Conservation (phyloP, 2,329 filamentous ascomycete genomes). For the Zalaria sp. region DNA sequence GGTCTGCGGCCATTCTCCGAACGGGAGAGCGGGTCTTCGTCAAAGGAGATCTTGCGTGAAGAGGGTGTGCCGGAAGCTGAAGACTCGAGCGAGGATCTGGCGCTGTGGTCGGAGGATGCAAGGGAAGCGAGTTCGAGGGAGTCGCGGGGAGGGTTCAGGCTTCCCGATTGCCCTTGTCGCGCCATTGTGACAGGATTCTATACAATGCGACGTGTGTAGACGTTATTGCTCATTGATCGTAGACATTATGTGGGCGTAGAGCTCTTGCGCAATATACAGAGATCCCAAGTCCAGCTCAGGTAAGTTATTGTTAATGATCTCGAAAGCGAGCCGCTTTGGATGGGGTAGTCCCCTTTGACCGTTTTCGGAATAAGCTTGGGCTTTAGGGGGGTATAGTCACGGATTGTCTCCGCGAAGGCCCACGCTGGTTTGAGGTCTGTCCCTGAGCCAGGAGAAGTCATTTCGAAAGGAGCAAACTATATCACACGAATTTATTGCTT, state of each 20-base stretch:
- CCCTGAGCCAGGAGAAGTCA: too few relatives aligned
- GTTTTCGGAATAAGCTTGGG: too few relatives aligned
- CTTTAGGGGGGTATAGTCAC: too few relatives aligned
- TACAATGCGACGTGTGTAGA: not conserved
- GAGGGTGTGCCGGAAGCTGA: constrained; percentile 76
- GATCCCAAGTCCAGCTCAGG: too few relatives aligned
- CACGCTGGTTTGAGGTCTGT: too few relatives aligned
- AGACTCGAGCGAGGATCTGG: constrained; percentile 55
- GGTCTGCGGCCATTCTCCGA: constrained; percentile 11
- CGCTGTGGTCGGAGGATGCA: constrained; percentile 62
- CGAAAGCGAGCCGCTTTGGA: too few relatives aligned
- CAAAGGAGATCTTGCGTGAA: constrained; percentile 79
- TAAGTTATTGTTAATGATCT: too few relatives aligned
- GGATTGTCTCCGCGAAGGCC: too few relatives aligned
- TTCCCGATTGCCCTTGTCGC: not conserved
- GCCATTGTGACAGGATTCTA: not conserved
- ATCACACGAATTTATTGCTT: too few relatives aligned
- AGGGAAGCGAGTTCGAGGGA: constrained; percentile 93
- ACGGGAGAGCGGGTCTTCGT: constrained; percentile 54
- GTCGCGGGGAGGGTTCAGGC: constrained; percentile 44
- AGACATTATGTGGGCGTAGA: not conserved
- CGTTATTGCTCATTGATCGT: not conserved
- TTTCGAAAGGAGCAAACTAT: too few relatives aligned
- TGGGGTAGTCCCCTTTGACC: too few relatives aligned
- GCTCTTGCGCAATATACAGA: too few relatives aligned